phyloP scores from a whole-genome alignment of 2,329 filamentous ascomycete genomes.

The Trichoderma endophyticum region DNA sequence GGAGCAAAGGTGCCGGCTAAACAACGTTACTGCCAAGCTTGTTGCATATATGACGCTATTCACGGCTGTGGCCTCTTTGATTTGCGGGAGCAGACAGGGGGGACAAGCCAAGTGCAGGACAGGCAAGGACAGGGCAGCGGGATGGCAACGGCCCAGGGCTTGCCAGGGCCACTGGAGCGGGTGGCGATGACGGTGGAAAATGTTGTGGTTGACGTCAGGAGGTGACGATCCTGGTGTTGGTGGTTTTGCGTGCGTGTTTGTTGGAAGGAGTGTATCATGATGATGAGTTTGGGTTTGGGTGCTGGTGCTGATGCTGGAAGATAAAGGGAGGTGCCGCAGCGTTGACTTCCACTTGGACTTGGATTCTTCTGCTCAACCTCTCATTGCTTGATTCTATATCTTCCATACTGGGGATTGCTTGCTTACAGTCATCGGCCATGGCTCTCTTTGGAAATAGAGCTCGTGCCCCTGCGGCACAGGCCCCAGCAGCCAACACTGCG shows the following conservation, averaged over 20 bases:
- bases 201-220: constrained; percentile 7
- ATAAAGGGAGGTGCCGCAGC: not conserved
- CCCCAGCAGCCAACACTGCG: not conserved
- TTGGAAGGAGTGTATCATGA: not conserved
- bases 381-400: not conserved
- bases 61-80: not conserved
- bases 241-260: not conserved
- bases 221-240: not conserved
- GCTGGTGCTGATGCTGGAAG: not conserved
- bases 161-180: not conserved
- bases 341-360: not conserved
- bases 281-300: not conserved
- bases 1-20: constrained; percentile 4
- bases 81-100: constrained; percentile 8
- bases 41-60: constrained; percentile 15
- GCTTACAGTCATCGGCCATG: not conserved
- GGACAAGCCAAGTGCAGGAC: not conserved
- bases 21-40: constrained; percentile 16
- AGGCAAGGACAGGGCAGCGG: not conserved
- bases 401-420: not conserved
- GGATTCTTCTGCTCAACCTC: not conserved
- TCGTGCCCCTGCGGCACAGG: not conserved
- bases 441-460: constrained; percentile 11
- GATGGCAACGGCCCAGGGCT: not conserved
- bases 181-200: constrained; percentile 1